A percentile compares a stretch with the other conserved stretches of the same genome.
These are phyloP conservation scores for Blepharisma japonicum DNA, from an alignment of 73 alveolate species.

Conservation along the genomic window DNA sequence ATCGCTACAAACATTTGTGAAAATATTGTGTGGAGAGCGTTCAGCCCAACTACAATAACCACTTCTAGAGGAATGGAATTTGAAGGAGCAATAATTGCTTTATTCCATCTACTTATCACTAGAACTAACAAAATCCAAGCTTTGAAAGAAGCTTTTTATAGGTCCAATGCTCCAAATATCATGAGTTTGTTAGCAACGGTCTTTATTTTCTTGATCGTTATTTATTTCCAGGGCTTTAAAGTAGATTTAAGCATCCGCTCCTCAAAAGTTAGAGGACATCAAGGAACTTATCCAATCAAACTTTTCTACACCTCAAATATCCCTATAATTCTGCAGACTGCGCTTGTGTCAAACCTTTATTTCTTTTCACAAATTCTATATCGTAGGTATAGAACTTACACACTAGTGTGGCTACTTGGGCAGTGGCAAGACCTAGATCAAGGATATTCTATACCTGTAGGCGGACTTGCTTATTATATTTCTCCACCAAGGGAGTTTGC, in stretches of 20 bases:
- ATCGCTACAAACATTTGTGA: slow-evolving; percentile 99
- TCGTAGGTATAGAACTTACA: slow-evolving; percentile 95
- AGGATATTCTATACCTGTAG: slow-evolving; percentile 98
- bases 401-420: slow-evolving; percentile 94
- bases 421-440: slow-evolving; percentile 87
- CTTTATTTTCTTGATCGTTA: slow-evolving; percentile 94
- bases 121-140: slow-evolving; percentile 91
- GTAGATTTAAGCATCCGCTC: slow-evolving; percentile 83
- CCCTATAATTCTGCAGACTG: slow-evolving; percentile 99
- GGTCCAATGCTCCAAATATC: slow-evolving; percentile 95
- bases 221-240: slow-evolving; percentile 98
- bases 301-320: slow-evolving; percentile 99
- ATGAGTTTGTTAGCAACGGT: slow-evolving; percentile 96
- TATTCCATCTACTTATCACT: slow-evolving; percentile 95
- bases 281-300: slow-evolving; percentile 98
- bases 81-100: slow-evolving; percentile 99
- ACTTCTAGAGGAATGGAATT: slow-evolving; percentile 95
- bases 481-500: slow-evolving; percentile 94
- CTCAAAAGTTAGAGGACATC: slow-evolving; percentile 90
- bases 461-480: slow-evolving; percentile 98
- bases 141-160: slow-evolving; percentile 87
- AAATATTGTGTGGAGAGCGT: slow-evolving; percentile 99
- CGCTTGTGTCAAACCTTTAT: slow-evolving; percentile 98
- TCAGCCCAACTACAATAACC: slow-evolving; percentile 98
- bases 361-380: slow-evolving; percentile 98